phyloP scores from a whole-genome alignment of 2,329 filamentous ascomycete species.

The Talaromyces marneffei region DNA sequence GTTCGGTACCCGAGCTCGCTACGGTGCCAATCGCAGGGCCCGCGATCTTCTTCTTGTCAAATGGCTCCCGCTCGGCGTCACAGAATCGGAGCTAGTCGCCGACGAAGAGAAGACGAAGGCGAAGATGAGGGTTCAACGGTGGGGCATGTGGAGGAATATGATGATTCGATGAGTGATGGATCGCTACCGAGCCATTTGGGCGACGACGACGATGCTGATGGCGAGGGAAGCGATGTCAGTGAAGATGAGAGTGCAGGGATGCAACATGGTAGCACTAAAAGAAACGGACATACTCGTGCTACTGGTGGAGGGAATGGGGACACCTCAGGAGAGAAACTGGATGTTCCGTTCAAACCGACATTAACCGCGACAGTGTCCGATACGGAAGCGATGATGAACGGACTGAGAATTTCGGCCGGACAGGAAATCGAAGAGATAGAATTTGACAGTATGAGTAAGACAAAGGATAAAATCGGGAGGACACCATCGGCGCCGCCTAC shows the following conservation, averaged over 20 bases:
- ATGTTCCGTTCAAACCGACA: slow-evolving; percentile 27
- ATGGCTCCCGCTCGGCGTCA: slow-evolving; percentile 40
- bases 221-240: slow-evolving; percentile 54
- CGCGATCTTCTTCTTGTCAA: slow-evolving; percentile 7
- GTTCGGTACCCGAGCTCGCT: slow-evolving; percentile 10
- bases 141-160: slow-evolving; percentile 44
- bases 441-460: slow-evolving; percentile 44
- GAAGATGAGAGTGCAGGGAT: slow-evolving; percentile 42
- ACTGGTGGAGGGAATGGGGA: slow-evolving; percentile 24
- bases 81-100: slow-evolving; percentile 41
- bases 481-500: slow-evolving; percentile 36
- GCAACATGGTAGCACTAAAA: slow-evolving; percentile 13
- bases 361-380: slow-evolving; percentile 44
- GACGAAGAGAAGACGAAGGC: slow-evolving; percentile 44
- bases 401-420: slow-evolving; percentile 44
- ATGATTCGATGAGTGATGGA: slow-evolving; percentile 59
- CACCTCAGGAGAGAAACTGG: slow-evolving; percentile 32
- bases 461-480: slow-evolving; percentile 26
- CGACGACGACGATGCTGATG: slow-evolving; percentile 55
- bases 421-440: slow-evolving; percentile 38
- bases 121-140: slow-evolving; percentile 46
- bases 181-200: slow-evolving; percentile 54
- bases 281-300: slow-evolving; percentile 18
- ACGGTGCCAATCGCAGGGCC: slow-evolving; percentile 8
- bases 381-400: slow-evolving; percentile 58